Base-by-base conservation (phyloP, 2,329 filamentous ascomycete species). In the Colletotrichum costaricense region DNA sequence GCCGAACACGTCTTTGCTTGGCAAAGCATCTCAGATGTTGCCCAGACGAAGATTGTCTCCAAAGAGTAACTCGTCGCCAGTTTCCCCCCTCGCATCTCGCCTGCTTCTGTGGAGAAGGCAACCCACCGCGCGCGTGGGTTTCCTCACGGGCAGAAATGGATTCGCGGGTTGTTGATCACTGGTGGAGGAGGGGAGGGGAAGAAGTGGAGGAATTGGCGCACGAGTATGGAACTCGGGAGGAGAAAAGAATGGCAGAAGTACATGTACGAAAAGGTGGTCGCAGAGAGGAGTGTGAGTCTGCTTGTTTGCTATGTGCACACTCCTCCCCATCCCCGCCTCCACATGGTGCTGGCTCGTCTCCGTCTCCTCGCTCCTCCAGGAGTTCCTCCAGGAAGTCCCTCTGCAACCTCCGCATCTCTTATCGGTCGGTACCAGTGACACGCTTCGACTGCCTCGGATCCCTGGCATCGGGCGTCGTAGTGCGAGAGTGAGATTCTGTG, bases 341-440 rank as follows among this genome's bases (percentile, higher is more conserved):
- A 60, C 68, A n/a, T 28, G 38, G 38, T 42, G 42, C 63, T 22
- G 54, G 54, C 55, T 67, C 28, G 38, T 38, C 55, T 46, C 54
- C 57, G 22, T n/a, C 33, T 22, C 30, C 33, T 33, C 26, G 24
- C 5, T 46, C 63, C 62, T 35, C 62, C 63, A 4, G 42, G 26
- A 19, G 7, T 24, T 24, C 52, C 46, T 28, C 14, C 28, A 24
- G 60, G 30, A 33, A 33, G 30, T 33, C 30, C 62, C 35, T 56
- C 46, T 60, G 35, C 30, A 42, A 33, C 63, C 56, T 55, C 55
- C 42, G 16, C 46, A 60, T 49, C n/a, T n/a, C 55, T 49, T 46
- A 26, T 56, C 46, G 49, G 14, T 60, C 24, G 63, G 42, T 49
- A 49, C 38, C 38, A 19, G 63, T n/a, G 28, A n/a, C 22, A 26